Evolutionary conservation across 2,329 filamentous ascomycete species (phyloP), one percentile per base, ranked within the genome.

Genomic region (Alternaria sp.): DNA sequence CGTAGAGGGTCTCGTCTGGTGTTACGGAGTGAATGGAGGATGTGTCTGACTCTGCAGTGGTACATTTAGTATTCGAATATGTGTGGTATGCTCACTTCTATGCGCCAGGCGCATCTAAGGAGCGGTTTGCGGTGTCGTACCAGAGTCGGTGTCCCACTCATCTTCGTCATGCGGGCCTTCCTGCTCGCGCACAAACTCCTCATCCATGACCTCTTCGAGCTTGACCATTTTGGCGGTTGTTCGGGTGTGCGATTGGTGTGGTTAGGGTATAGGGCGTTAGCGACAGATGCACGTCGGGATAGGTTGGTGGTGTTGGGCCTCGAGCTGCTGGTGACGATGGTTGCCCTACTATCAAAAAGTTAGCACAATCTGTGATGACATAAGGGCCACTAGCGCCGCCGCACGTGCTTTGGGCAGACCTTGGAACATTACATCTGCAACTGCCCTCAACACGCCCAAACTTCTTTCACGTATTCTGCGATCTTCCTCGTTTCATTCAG

Each of bases 121-220:
- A 91, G 52, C 30, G 56, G 11, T 28, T 36, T 10, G 50, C 17
- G 10, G 54, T 25, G 25, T 81, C 85, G 71, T 88, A 97, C 95
- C 95, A 68, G 92, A 95, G 81, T 97, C 95, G 71, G 92, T 96
- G 85, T 92, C 97, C 78, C 94, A 94, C 63, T 96, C 93, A 58
- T 96, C 91, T 46, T 96, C 91, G 72, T 93, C 90, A 64, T 86
- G 85, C 66, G 89, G 83, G 76, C 91, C 90, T 71, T 86, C 83
- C 81, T 91, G 90, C 73, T 87, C 84, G 81, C 88, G 85, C 83
- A 91, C 86, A 86, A 97, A 97, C 83, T 96, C 92, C 87, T 97
- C 94, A 81, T 98, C 95, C 80, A 96, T 91, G 78, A 98, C 95
- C 86, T 98, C 95, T 80, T 93, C 92, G 79, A 98, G 92, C 83